Evolutionary conservation across 2,329 filamentous ascomycete species (phyloP).

Genomic region (Colletotrichum cereale): DNA sequence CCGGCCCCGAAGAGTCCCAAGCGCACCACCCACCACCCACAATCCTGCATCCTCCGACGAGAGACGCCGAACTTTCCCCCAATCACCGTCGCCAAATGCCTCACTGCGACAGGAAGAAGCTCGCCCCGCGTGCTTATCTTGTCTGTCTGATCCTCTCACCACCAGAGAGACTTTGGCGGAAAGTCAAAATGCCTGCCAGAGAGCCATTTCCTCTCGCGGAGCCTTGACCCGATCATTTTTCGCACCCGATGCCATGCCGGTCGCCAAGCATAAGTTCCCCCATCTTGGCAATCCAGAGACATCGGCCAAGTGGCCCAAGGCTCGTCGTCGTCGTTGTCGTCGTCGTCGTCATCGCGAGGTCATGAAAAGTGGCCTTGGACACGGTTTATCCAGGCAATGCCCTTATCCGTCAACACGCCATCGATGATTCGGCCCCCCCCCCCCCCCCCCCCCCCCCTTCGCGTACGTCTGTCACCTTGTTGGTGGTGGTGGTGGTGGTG

Average conservation of each 20-base stretch:
- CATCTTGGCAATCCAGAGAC: slow-evolving; percentile 12
- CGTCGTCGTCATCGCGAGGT: slow-evolving; percentile 26
- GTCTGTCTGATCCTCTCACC: slow-evolving; percentile 5
- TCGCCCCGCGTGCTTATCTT: slow-evolving; percentile 19
- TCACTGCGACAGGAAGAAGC: slow-evolving; percentile 28
- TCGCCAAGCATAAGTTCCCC: slow-evolving; percentile 8
- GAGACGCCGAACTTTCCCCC: slow-evolving; percentile 18
- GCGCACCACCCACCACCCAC: slow-evolving; percentile 29
- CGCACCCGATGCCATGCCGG: slow-evolving; percentile 16
- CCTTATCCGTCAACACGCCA: slow-evolving; percentile 3
- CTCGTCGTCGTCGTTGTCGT: slow-evolving; percentile 30
- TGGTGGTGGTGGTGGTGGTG: background rate
- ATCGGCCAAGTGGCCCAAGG: slow-evolving; percentile 19
- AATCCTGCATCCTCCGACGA: slow-evolving; percentile 23
- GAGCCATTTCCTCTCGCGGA: slow-evolving; percentile 1
- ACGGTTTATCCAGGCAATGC: slow-evolving; percentile 4
- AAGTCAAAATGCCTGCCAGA: slow-evolving; percentile 20
- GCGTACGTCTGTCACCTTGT: background rate
- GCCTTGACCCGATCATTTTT: background rate
- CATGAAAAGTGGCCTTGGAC: background rate
- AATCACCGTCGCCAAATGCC: slow-evolving; percentile 34
- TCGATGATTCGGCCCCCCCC: slow-evolving; percentile 24
- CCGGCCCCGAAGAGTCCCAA: slow-evolving; percentile 34
- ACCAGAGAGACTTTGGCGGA: background rate
- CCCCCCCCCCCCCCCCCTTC: slow-evolving; percentile 8